Evolutionary conservation across 2,329 filamentous ascomycete genomes (phyloP), one percentile per base, ranked within the genome.

Genomic region (Penicillium thymicola): DNA sequence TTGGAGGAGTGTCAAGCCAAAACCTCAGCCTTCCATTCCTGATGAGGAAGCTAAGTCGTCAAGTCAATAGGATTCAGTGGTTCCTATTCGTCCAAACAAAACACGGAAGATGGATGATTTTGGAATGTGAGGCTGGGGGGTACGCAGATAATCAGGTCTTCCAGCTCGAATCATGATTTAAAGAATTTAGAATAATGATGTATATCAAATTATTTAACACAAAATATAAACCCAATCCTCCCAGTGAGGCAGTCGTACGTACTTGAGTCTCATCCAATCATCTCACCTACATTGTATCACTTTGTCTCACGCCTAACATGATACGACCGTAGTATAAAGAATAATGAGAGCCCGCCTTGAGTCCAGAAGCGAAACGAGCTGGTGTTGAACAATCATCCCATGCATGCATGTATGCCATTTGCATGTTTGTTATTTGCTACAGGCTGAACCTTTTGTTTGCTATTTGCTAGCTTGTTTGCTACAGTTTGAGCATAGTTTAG

Each of bases 341-440:
- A 21, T 21, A 21, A 78, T 78, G 50, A 56, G 77, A 81, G 49
- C 73, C 81, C 55, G 76, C 78, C 2, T 59, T 50, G 14, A 55
- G 66, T 60, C 54, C 62, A 5, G 51, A 54, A 44, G 57, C 59
- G 50, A 65, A 63, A 60, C 67, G 51, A 63, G 67, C 54, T 21
- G 21, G 21, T 21, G 21, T 21, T 3, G 21, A 21, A 21, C 21
- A 3, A 21, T 21, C 3, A 21, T 21, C 21, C 21, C 21, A 21
- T 21, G 21, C 21, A 21, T 21, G 21, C 21, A 21, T 21, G 21
- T 21, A 3, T 21, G 21, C 21, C 21, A 21, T 21, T 21, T 21
- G 21, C 21, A 21, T 21, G 21, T 21, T 21, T 2, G 21, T 21
- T 21, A 21, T 21, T 21, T 21, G 21, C 21, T 21, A 21, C 2